Evolutionary conservation across 2,329 filamentous ascomycete species (phyloP).

Genomic region (Colletotrichum sp.): DNA sequence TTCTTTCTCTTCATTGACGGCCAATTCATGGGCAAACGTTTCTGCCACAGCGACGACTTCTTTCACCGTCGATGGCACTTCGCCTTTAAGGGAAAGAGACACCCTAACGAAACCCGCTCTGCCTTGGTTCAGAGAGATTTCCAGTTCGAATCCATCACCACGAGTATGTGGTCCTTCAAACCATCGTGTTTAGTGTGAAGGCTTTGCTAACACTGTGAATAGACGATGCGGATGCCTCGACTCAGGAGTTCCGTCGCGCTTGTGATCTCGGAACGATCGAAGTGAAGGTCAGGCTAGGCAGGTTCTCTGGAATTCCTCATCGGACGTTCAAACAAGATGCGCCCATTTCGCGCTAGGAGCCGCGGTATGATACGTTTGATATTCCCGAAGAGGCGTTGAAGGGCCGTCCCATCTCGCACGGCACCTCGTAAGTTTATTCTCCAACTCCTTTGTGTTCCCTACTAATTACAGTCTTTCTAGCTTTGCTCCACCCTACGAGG

Average conservation of each 20-base stretch:
- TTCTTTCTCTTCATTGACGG: constrained; percentile 28
- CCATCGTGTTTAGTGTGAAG: background rate
- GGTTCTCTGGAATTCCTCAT: background rate
- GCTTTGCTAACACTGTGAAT: background rate
- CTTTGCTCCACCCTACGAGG: background rate
- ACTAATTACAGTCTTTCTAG: background rate
- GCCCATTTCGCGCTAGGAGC: background rate
- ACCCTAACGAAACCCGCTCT: background rate
- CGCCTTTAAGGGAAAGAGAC: background rate
- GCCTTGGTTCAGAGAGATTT: constrained; percentile 23
- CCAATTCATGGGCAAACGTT: constrained; percentile 12
- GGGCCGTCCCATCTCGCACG: constrained; percentile 36
- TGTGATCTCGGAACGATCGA: constrained; percentile 31
- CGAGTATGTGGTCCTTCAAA: constrained; percentile 22
- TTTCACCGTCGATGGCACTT: background rate
- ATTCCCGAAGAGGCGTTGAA: constrained; percentile 39
- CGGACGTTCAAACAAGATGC: background rate
- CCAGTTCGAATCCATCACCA: constrained; percentile 31
- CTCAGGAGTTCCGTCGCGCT: constrained; percentile 9
- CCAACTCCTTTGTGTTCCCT: too few relatives aligned
- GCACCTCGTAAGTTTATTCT: constrained; percentile 29
- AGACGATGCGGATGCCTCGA: constrained; percentile 27
- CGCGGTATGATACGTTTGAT: constrained; percentile 19
- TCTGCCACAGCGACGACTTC: background rate
- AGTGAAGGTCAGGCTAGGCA: constrained; percentile 23